Percentiles rank a stretch among this genome's conserved stretches.
Evolutionary conservation across 352 stramenopile species (phyloP).

Genomic region (Globisporangium megalacanthum): DNA sequence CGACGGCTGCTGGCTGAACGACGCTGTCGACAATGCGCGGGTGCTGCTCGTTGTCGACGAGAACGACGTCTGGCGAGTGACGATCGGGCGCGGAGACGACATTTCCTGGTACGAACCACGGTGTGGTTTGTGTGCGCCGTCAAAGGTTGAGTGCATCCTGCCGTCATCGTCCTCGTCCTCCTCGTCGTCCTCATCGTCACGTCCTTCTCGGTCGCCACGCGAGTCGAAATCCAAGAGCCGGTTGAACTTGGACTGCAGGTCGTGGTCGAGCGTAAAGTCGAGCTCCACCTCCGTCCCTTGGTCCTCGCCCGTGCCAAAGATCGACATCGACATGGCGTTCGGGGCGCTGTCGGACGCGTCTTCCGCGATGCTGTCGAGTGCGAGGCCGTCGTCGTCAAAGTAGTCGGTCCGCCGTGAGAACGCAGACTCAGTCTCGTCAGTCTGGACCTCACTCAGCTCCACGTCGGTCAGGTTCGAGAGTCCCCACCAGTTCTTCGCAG

Average conservation of each 20-base stretch:
- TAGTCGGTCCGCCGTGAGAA: conserved; percentile 61
- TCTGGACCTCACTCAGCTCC: conserved; percentile 73
- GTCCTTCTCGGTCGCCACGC: conserved; percentile 27
- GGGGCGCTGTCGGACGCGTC: conserved; percentile 14
- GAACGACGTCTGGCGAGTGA: conserved; percentile 48
- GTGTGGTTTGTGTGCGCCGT: conserved; percentile 4
- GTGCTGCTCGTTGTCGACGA: conserved; percentile 48
- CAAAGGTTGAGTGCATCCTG: not conserved
- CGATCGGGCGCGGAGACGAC: conserved; percentile 43
- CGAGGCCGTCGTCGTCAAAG: conserved; percentile 40
- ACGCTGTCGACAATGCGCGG: conserved; percentile 29
- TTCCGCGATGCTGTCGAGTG: conserved; percentile 10
- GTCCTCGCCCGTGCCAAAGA: conserved; percentile 64
- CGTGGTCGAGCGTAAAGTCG: conserved; percentile 68
- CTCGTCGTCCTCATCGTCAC: conserved; percentile 28
- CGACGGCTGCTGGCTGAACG: conserved; percentile 31
- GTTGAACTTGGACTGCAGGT: conserved; percentile 73
- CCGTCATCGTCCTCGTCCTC: conserved; percentile 26
- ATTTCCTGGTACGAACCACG: conserved; percentile 19
- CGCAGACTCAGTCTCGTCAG: conserved; percentile 60
- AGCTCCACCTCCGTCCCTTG: conserved; percentile 77
- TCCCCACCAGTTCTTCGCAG: conserved; percentile 74
- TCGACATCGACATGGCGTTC: conserved; percentile 76
- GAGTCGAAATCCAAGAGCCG: conserved; percentile 63
- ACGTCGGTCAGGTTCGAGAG: conserved; percentile 48